Conservation (phyloP, 768 basidiomycete genomes). For the Macrocybe gigantea region DNA sequence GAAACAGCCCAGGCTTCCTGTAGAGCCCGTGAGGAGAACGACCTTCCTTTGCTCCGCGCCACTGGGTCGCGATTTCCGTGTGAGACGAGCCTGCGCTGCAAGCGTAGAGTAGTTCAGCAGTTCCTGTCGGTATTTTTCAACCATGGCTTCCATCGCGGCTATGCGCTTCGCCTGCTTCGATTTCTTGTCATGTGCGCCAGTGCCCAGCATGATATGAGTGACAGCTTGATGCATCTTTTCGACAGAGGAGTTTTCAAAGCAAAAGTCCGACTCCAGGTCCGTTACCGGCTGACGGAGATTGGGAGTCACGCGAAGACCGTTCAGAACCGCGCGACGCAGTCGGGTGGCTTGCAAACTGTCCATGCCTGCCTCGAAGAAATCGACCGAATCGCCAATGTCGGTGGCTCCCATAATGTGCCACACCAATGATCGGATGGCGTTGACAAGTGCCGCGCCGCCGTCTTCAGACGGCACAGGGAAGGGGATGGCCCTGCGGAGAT, state of each 20-base stretch:
- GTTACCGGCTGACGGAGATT: conserved; percentile 11
- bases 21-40: conserved; percentile 31
- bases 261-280: conserved; percentile 20
- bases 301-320: conserved; percentile 16
- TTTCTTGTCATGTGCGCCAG: neutral
- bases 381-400: conserved; percentile 17
- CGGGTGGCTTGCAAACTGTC: conserved; percentile 32
- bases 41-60: conserved; percentile 12
- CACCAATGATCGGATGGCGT: conserved; percentile 17
- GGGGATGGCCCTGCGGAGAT: conserved; percentile 14
- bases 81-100: conserved; percentile 8
- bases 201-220: conserved; percentile 14
- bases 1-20: conserved; percentile 30
- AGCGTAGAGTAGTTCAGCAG: conserved; percentile 8
- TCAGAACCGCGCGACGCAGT: conserved; percentile 23
- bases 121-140: conserved; percentile 16
- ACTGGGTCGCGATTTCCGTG: conserved; percentile 5
- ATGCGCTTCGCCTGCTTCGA: conserved; percentile 11
- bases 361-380: conserved; percentile 36
- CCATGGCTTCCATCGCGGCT: conserved; percentile 22
- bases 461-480: conserved; percentile 15
- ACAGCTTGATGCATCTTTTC: conserved; percentile 17
- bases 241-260: conserved; percentile 24
- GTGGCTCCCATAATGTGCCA: conserved; percentile 11
- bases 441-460: conserved; percentile 13